A percentile compares a stretch with the other conserved stretches of the same genome.
phyloP scores from a whole-genome alignment of 1,284 basidiomycete genomes.

The Laetiporus sulphureus region DNA sequence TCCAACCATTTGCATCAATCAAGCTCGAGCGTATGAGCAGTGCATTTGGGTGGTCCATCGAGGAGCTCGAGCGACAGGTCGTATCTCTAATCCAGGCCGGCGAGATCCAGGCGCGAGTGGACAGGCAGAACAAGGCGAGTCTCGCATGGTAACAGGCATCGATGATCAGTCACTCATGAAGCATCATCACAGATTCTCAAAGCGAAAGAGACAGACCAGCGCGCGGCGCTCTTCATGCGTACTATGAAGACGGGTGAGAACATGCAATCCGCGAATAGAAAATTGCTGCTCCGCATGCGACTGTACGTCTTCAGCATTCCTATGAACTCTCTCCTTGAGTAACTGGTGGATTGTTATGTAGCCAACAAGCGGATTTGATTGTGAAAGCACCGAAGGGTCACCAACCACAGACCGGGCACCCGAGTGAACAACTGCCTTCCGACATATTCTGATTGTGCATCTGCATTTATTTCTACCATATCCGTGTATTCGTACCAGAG shows the following conservation, averaged over 20 bases:
- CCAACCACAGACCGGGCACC: too few relatives aligned
- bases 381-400: conserved; percentile 26
- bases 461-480: too few relatives aligned
- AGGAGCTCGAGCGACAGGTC: conserved; percentile 63
- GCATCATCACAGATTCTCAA: conserved; percentile 49
- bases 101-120: conserved; percentile 71
- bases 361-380: conserved; percentile 64
- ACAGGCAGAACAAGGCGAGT: conserved; percentile 71
- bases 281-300: conserved; percentile 70
- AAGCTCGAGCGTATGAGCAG: conserved; percentile 71
- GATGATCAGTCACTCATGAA: not conserved
- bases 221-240: conserved; percentile 65
- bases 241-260: conserved; percentile 67
- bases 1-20: conserved; percentile 79
- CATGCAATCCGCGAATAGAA: conserved; percentile 66
- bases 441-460: too few relatives aligned
- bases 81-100: conserved; percentile 70
- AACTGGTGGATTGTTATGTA: conserved; percentile 21
- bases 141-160: not conserved
- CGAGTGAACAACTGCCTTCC: too few relatives aligned
- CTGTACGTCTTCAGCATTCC: conserved; percentile 39
- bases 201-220: conserved; percentile 67
- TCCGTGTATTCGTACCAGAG: too few relatives aligned
- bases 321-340: conserved; percentile 1
- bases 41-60: conserved; percentile 77